Evolutionary conservation across 768 basidiomycete genomes (phyloP).

Genomic region (Mrakia gelida): DNA sequence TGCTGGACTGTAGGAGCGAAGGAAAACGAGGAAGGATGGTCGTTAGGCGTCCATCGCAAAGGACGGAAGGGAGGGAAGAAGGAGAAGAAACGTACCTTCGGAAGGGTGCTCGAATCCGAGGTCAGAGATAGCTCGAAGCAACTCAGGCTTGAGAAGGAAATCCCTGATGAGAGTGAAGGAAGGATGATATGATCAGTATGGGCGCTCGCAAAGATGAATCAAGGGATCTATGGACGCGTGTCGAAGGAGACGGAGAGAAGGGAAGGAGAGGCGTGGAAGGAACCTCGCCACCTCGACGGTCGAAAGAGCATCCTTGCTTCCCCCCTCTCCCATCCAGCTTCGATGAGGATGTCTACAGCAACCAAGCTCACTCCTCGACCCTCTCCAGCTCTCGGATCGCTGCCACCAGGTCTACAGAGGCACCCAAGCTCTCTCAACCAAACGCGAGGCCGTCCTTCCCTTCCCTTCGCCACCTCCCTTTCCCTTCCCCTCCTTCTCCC

Average conservation of each 20-base stretch:
- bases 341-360: too few relatives aligned
- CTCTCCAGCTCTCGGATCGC: too few relatives aligned
- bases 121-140: constrained; percentile 95
- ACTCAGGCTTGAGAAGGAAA: constrained; percentile 94
- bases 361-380: too few relatives aligned
- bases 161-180: constrained; percentile 58
- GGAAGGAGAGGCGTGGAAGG: not conserved
- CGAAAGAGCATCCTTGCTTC: not conserved
- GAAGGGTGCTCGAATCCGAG: constrained; percentile 99
- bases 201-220: not conserved
- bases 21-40: too few relatives aligned
- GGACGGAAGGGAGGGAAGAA: not conserved
- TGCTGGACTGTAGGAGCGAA: constrained; percentile 73
- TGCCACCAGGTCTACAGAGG: not conserved
- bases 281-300: not conserved
- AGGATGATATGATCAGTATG: not conserved
- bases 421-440: not conserved
- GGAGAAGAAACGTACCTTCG: constrained; percentile 63
- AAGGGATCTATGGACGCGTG: not conserved
- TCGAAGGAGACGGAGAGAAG: constrained; percentile 1
- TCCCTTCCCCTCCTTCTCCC: not conserved
- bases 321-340: not conserved
- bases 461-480: not conserved
- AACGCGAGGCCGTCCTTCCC: not conserved
- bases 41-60: not conserved